phyloP scores from a whole-genome alignment of 768 basidiomycete genomes.

The Lactarius tabidus region DNA sequence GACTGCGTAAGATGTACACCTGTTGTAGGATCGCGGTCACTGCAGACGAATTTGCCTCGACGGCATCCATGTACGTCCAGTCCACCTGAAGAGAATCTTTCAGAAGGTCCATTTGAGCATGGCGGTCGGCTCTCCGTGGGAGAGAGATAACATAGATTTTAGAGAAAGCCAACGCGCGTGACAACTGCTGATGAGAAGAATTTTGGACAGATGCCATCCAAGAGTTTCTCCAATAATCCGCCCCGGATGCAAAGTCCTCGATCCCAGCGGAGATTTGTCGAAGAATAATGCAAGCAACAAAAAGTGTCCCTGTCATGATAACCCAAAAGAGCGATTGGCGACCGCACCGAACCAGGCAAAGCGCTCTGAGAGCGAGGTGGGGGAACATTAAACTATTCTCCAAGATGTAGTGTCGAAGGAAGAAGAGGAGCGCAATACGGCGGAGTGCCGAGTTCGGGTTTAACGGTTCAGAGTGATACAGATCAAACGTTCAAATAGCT shows the following conservation, averaged over 20 bases:
- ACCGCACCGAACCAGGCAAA: not conserved
- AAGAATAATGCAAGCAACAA: not conserved
- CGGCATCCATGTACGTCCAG: conserved; percentile 55
- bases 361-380: not conserved
- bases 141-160: conserved; percentile 59
- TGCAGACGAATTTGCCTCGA: conserved; percentile 37
- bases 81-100: conserved; percentile 42
- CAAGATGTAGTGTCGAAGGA: not conserved
- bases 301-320: not conserved
- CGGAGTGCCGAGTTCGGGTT: not conserved
- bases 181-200: not conserved
- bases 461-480: not conserved
- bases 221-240: not conserved
- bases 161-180: not conserved
- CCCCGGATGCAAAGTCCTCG: not conserved
- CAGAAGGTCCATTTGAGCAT: conserved; percentile 53
- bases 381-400: not conserved
- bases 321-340: not conserved
- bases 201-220: not conserved
- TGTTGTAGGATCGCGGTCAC: conserved; percentile 42
- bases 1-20: conserved; percentile 38
- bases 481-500: not conserved
- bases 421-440: not conserved
- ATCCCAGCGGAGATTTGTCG: not conserved
- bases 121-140: conserved; percentile 50